Evolutionary conservation across 139 green algal species (phyloP).

Genomic region (Diplosphaera chodatii): DNA sequence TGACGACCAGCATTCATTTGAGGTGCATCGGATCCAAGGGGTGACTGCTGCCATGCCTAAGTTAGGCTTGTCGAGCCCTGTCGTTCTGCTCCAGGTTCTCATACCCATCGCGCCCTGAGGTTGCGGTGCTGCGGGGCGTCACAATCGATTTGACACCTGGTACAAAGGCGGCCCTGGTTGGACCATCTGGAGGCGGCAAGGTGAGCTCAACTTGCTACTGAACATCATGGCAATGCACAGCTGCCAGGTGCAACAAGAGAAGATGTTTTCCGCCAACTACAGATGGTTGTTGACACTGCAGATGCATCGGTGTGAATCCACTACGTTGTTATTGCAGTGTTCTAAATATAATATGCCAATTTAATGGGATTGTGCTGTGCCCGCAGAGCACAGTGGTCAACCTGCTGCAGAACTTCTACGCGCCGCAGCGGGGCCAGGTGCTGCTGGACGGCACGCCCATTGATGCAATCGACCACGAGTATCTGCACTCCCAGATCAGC

Average conservation of each 20-base stretch:
- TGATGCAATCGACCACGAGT: constrained; percentile 21
- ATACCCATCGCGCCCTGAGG: constrained; percentile 45
- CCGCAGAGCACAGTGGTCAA: constrained; percentile 70
- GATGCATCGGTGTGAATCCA: too few species aligned
- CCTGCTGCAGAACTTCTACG: constrained; percentile 60
- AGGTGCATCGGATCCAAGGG: too few species aligned
- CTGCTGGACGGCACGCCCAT: constrained; percentile 15
- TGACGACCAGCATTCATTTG: too few species aligned
- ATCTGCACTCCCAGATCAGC: constrained; percentile 40
- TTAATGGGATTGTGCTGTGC: too few species aligned
- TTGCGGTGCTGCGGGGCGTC: constrained; percentile 18
- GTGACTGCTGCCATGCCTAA: too few species aligned
- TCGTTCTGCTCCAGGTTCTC: constrained; percentile 25
- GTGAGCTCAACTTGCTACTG: background rate
- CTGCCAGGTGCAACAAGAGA: too few species aligned
- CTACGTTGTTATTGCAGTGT: too few species aligned
- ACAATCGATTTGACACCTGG: constrained; percentile 25
- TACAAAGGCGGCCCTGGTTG: constrained; percentile 74
- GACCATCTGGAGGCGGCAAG: constrained; percentile 80
- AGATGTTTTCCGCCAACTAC: too few species aligned
- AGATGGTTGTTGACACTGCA: too few species aligned
- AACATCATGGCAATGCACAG: background rate
- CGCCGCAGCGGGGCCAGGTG: constrained; percentile 14
- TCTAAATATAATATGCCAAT: too few species aligned
- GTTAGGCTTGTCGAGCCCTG: too few species aligned